Evolutionary conservation across 2,329 filamentous ascomycete genomes (phyloP), one percentile per base, ranked within the genome.

Genomic region (Penicillium aurantiogriseum): DNA sequence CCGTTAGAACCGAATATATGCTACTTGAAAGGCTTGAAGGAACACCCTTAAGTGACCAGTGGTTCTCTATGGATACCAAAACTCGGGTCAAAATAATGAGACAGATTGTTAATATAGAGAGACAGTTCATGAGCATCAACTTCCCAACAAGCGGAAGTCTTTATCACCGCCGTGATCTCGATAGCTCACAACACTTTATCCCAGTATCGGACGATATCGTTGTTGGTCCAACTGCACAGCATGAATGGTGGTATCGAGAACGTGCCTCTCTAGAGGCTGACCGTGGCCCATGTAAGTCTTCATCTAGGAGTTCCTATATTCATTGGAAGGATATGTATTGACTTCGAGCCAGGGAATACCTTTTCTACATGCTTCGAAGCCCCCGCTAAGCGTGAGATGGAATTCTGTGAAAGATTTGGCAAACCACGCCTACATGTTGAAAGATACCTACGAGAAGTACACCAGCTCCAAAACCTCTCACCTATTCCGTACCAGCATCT

Each of bases 1-100:
- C 69, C 53, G 74, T 75, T 51, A 71, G 74, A 0, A 69, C 71
- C 3, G 74, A 77, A 64, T 77, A 74, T 29, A 64, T 79, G 21
- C 63, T 78, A 6, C 69, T 77, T 59, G 74, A 76, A 57, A 68
- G 66, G 36, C 36, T 73, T 23, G 61, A 61, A 23, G 76, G 76
- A 17, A 61, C 25, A 9, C 65, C 68, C 10, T 56, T 76, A n/a
- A 71, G 69, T 25, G 66, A 69, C 31, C 59, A 63, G 25, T 76
- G 72, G 74, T 72, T 67, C 43, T 53, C 60, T 7, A 65, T 68
- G 56, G 52, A 65, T 47, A 66, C 49, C n/a, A 66, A 67, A 54
- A 52, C 53, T 6, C 45, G 60, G 17, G 57, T 63, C 10, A 67
- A 65, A 43, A 33, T 67, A 25, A 66, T 69, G 49, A 66, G 51